Percentiles rank a stretch among this genome's conserved stretches.
phyloP scores from a whole-genome alignment of 2,329 filamentous ascomycete genomes.

The Ustilaginoidea virens region DNA sequence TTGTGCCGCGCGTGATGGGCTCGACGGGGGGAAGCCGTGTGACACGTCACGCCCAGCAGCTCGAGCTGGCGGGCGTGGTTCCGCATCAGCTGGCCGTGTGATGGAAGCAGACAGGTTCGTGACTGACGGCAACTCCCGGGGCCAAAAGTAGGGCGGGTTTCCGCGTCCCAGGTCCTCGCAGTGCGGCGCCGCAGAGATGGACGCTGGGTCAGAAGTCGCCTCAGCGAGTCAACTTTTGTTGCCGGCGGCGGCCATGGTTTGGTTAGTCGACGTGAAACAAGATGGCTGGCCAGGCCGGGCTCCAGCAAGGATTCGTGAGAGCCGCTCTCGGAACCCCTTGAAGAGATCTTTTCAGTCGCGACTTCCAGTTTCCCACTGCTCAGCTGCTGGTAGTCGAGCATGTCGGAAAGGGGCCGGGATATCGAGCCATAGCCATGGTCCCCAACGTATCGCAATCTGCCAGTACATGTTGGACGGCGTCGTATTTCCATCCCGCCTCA shows the following conservation, averaged over 20 bases:
- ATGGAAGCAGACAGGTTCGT: slow-evolving; percentile 22
- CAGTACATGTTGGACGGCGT: too few species aligned
- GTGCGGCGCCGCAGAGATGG: slow-evolving; percentile 20
- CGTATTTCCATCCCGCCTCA: too few species aligned
- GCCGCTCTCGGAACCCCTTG: slow-evolving; percentile 19
- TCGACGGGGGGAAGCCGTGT: slow-evolving; percentile 25
- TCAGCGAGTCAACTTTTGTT: slow-evolving; percentile 24
- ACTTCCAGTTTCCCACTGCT: slow-evolving; percentile 16
- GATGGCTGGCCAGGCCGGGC: slow-evolving; percentile 21
- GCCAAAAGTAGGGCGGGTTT: slow-evolving; percentile 24
- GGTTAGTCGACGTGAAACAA: slow-evolving; percentile 25
- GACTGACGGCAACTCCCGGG: slow-evolving; percentile 27
- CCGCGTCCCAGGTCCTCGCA: slow-evolving; percentile 30
- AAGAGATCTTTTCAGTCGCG: slow-evolving; percentile 24
- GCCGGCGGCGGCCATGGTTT: slow-evolving; percentile 24
- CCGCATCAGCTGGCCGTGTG: slow-evolving; percentile 21
- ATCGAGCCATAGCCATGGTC: slow-evolving; percentile 13
- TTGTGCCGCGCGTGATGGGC: slow-evolving; percentile 23
- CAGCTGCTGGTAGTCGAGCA: slow-evolving; percentile 18
- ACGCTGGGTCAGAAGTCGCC: slow-evolving; percentile 23
- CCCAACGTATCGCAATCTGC: slow-evolving; percentile 22
- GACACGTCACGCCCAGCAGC: slow-evolving; percentile 24
- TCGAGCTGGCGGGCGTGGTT: slow-evolving; percentile 21
- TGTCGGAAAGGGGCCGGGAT: slow-evolving; percentile 23
- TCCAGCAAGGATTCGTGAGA: slow-evolving; percentile 20